phyloP scores from a whole-genome alignment of 352 stramenopile species.

The Phytophthora cryptogea region DNA sequence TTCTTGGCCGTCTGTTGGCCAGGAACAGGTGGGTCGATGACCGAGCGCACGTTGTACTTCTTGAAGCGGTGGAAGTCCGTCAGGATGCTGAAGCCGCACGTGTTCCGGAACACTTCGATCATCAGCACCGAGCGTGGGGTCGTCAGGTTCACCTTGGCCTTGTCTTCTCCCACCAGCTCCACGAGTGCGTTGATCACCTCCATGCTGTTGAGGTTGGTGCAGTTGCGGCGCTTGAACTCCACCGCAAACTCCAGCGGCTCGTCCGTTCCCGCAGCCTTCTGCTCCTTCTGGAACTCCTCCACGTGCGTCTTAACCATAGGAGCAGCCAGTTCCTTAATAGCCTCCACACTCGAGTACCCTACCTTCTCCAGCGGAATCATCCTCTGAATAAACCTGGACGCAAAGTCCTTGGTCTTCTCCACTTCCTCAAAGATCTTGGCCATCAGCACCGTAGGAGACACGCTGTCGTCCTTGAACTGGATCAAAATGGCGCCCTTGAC shows the following conservation, averaged over 20 bases:
- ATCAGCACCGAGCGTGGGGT: slow-evolving; percentile 63
- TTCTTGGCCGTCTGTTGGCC: slow-evolving; percentile 37
- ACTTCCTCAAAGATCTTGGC: slow-evolving; percentile 69
- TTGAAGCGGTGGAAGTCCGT: slow-evolving; percentile 75
- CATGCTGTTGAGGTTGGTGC: slow-evolving; percentile 68
- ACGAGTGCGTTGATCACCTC: slow-evolving; percentile 76
- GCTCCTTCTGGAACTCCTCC: slow-evolving; percentile 34
- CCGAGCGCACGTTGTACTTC: slow-evolving; percentile 80
- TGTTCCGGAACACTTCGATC: slow-evolving; percentile 79
- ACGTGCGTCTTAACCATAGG: slow-evolving; percentile 62
- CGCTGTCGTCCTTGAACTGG: slow-evolving; percentile 54
- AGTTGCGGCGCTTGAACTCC: slow-evolving; percentile 84
- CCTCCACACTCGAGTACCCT: slow-evolving; percentile 62
- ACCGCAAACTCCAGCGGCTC: slow-evolving; percentile 51
- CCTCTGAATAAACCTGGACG: slow-evolving; percentile 74
- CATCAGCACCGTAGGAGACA: slow-evolving; percentile 56
- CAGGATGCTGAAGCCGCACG: slow-evolving; percentile 73
- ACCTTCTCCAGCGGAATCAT: slow-evolving; percentile 79
- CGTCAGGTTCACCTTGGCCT: slow-evolving; percentile 79
- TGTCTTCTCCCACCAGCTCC: slow-evolving; percentile 52
- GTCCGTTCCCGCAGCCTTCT: slow-evolving; percentile 26
- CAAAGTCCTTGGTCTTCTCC: slow-evolving; percentile 65
- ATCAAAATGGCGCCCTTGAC: slow-evolving; percentile 78
- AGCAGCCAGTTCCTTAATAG: slow-evolving; percentile 56
- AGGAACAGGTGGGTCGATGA: slow-evolving; percentile 63